Conservation (phyloP, 257 asterid species). For the Ocimum tenuiflorum region DNA sequence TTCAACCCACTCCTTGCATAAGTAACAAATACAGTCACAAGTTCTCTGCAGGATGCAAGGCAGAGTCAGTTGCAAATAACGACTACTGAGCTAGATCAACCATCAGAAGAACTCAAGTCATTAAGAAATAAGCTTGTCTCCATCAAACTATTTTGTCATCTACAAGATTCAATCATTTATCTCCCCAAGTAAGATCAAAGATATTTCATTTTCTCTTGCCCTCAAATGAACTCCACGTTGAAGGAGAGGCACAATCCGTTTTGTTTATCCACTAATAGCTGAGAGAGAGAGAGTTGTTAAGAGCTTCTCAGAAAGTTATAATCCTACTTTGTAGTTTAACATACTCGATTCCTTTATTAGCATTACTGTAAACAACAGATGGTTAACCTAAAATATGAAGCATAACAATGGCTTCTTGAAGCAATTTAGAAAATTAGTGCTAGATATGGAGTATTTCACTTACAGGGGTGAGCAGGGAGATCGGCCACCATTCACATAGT, state of each 20-base stretch:
- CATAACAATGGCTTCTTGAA: neutral
- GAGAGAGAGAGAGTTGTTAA: too few species aligned
- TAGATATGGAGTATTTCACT: conserved; percentile 32
- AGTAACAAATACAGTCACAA: conserved; percentile 45
- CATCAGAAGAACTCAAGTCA: too few species aligned
- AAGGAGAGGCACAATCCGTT: neutral
- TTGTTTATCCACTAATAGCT: neutral
- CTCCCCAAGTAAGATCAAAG: neutral
- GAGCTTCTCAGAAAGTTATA: too few species aligned
- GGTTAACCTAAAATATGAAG: neutral
- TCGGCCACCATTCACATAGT: conserved; percentile 86
- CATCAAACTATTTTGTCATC: neutral
- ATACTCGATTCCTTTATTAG: neutral
- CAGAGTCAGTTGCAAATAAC: neutral
- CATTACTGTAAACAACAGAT: neutral
- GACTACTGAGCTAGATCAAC: too few species aligned
- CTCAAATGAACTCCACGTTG: neutral
- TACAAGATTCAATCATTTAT: neutral
- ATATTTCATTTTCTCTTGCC: neutral
- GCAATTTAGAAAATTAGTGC: neutral
- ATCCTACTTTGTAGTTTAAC: too few species aligned
- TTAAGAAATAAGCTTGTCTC: too few species aligned
- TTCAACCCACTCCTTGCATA: conserved; percentile 58
- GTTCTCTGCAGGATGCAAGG: conserved; percentile 51
- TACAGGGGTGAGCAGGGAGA: conserved; percentile 95